A percentile compares a stretch with the other conserved stretches of the same genome.
Conservation (phyloP, 164 flowering plant species). For the Paratinospora sagittata region DNA sequence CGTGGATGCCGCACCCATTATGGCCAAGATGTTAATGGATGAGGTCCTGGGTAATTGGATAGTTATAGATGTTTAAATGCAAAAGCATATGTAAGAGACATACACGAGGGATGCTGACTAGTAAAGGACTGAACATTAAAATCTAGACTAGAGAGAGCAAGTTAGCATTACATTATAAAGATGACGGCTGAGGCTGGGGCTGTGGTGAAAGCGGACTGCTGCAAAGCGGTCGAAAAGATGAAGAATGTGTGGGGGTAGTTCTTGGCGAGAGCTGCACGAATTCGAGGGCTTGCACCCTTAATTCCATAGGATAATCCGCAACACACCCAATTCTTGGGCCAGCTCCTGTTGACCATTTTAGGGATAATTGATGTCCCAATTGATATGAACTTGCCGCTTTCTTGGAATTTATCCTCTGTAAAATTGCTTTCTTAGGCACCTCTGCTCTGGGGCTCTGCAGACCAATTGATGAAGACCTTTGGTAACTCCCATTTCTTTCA, state of each 20-base stretch:
- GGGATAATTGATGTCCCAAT: conserved; percentile 57
- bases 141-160: conserved; percentile 7
- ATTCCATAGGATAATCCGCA: conserved; percentile 73
- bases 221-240: conserved; percentile 5
- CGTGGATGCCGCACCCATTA: too few relatives aligned
- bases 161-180: background rate
- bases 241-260: conserved; percentile 31
- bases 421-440: conserved; percentile 52
- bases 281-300: conserved; percentile 69
- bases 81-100: too few relatives aligned
- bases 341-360: conserved; percentile 77
- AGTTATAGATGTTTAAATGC: too few relatives aligned
- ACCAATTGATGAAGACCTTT: conserved; percentile 77
- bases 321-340: conserved; percentile 90
- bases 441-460: conserved; percentile 63
- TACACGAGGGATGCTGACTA: too few relatives aligned
- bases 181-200: conserved; percentile 7
- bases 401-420: conserved; percentile 77
- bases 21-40: too few relatives aligned
- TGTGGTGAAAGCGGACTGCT: conserved; percentile 13
- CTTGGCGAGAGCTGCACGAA: conserved; percentile 64
- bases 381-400: conserved; percentile 57
- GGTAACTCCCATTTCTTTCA: conserved; percentile 28
- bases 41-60: too few relatives aligned
- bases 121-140: background rate